Evolutionary conservation across 306 rosid genomes (phyloP).

Genomic region (Casuarina equisetifolia): DNA sequence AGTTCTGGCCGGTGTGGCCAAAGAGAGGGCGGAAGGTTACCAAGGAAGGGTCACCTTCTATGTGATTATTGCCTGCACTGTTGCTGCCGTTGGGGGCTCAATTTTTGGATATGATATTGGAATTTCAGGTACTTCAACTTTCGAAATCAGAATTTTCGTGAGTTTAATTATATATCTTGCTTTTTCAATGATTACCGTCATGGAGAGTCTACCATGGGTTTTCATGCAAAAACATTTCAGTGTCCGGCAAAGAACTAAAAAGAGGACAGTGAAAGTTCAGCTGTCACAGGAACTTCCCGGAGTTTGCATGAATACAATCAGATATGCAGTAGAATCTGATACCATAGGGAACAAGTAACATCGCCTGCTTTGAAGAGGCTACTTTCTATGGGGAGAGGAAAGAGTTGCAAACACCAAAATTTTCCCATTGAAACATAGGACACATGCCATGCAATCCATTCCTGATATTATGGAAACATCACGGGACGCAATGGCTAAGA

Average conservation of each 20-base stretch:
- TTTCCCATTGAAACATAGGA: not conserved
- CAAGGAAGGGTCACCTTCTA: slow-evolving; percentile 60
- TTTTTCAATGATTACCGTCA: slow-evolving; percentile 6
- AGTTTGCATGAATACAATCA: slow-evolving; percentile 2
- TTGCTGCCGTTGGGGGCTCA: slow-evolving; percentile 81
- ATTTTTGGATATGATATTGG: slow-evolving; percentile 86
- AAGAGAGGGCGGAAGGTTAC: slow-evolving; percentile 65
- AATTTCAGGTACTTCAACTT: slow-evolving; percentile 58
- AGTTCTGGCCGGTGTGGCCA: slow-evolving; percentile 46
- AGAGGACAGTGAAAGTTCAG: slow-evolving; percentile 13
- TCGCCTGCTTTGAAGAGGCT: not conserved
- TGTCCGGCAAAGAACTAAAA: not conserved
- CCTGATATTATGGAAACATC: not conserved
- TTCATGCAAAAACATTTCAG: not conserved
- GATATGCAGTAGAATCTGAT: not conserved
- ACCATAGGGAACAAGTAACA: too few species aligned
- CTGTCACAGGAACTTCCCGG: not conserved
- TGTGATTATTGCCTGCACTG: slow-evolving; percentile 68
- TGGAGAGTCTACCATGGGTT: not conserved
- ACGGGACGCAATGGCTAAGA: not conserved
- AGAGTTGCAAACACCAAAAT: not conserved
- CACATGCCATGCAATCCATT: not conserved
- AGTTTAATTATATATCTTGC: not conserved
- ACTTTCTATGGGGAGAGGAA: not conserved
- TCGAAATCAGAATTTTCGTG: not conserved